phyloP scores from a whole-genome alignment of 2,329 filamentous ascomycete genomes.

The Dactylellina cionopaga region DNA sequence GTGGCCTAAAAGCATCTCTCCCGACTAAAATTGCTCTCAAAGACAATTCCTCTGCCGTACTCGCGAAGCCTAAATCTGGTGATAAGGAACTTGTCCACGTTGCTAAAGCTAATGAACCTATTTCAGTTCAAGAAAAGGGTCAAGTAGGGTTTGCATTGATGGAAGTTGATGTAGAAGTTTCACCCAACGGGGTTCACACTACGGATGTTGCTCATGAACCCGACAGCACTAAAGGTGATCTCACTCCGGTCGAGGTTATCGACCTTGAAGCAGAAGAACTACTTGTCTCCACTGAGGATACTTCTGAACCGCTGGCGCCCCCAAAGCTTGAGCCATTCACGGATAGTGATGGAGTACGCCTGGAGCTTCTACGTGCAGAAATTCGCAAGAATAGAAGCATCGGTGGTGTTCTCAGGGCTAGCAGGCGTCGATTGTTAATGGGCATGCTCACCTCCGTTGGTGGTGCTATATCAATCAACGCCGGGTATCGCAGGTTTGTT shows the following conservation, averaged over 20 bases:
- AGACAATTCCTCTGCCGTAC: neutral
- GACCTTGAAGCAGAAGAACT: slow-evolving; percentile 7
- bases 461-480: slow-evolving; percentile 40
- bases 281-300: neutral
- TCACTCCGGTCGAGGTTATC: neutral
- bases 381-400: slow-evolving; percentile 45
- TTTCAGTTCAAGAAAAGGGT: no score
- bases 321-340: slow-evolving; percentile 37
- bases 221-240: neutral
- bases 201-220: neutral
- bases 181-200: no score
- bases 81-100: no score
- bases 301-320: neutral
- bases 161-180: neutral
- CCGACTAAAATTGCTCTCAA: neutral
- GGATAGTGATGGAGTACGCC: slow-evolving; percentile 20
- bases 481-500: slow-evolving; percentile 41
- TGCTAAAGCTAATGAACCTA: no score
- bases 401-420: slow-evolving; percentile 48
- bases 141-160: no score
- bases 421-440: slow-evolving; percentile 25
- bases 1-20: neutral
- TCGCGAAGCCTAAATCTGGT: no score
- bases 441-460: slow-evolving; percentile 19
- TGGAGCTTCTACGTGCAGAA: slow-evolving; percentile 33